Evolutionary conservation across 2,329 filamentous ascomycete species (phyloP), one percentile per base, ranked within the genome.

Genomic region (Diaporthe vaccinii): DNA sequence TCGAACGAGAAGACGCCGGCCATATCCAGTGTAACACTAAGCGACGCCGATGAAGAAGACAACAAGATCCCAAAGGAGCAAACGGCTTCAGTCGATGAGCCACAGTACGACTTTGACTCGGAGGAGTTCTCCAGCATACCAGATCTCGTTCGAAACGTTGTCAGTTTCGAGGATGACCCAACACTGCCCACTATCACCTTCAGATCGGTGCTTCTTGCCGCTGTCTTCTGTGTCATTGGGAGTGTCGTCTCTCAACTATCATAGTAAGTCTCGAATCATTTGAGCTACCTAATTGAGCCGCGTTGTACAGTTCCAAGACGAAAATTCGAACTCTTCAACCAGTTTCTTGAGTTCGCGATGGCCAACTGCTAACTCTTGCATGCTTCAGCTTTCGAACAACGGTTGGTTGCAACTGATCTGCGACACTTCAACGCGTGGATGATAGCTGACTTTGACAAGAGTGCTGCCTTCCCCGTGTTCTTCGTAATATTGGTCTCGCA

Each of bases 401-500:
- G 12, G 68, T 71, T n/a, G n/a, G 53, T 8, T 10, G 12, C 25
- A 34, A 17, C 39, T 22, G 14, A 9, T 1, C 14, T 17, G 7
- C 7, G 6, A 49, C 9, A n/a, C n/a, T 46, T 36, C 3, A 44
- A 15, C 14, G 17, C 8, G 28, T 39, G 20, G 2, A 44, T 36
- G 12, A 9, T n/a, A 25, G 41, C 68, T 59, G 39, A 71, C 12
- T 34, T 41, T 15, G 17, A 17, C 2, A 31, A 71, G 68, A 71
- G 39, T 41, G 78, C 77, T 5, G 51, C 74, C 20, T 79, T 78
- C 22, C 76, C 78, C 3, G 76, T 79, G 8, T 79, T 77, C 70
- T 79, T 79, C 62, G 78, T 79, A 25, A 78, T 78, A 59, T 61
- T 79, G 17, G 77, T 76, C n/a, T 79, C 78, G 7, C 75, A 75